These are phyloP conservation scores for Magnolia kwangsiensis DNA, from an alignment of 164 flowering plant genomes.

Conservation along the genomic window DNA sequence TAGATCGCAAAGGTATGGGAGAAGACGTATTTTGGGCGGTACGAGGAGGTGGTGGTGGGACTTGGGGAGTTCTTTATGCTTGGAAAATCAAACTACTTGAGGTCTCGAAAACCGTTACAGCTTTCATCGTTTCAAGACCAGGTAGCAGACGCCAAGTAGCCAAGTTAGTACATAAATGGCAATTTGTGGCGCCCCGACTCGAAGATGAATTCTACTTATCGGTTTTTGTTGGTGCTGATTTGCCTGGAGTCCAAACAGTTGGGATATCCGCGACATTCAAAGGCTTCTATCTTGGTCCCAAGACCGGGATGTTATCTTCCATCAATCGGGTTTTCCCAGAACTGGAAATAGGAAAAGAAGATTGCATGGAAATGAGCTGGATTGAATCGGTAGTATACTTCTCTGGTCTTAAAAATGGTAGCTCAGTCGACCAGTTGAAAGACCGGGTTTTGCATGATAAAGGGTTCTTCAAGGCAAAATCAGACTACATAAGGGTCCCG, in stretches of 20 bases:
- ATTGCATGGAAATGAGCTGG: slow-evolving; percentile 29
- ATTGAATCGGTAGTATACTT: slow-evolving; percentile 26
- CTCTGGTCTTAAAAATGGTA: slow-evolving; percentile 13
- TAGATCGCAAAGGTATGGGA: slow-evolving; percentile 23
- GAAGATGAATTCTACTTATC: slow-evolving; percentile 19
- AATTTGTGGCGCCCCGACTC: slow-evolving; percentile 12
- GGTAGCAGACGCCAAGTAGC: slow-evolving; percentile 7
- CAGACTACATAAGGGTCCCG: slow-evolving; percentile 18
- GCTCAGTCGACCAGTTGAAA: slow-evolving; percentile 15
- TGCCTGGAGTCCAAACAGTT: slow-evolving; percentile 4
- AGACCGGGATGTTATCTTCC: not conserved
- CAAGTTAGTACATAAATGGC: slow-evolving; percentile 25
- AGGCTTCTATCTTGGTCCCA: slow-evolving; percentile 24
- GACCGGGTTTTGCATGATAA: slow-evolving; percentile 22
- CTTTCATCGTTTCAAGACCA: slow-evolving; percentile 16
- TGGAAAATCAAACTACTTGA: slow-evolving; percentile 21
- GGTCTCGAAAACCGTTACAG: slow-evolving; percentile 18
- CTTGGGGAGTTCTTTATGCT: slow-evolving; percentile 22
- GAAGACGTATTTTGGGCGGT: slow-evolving; percentile 33
- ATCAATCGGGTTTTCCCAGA: slow-evolving; percentile 20
- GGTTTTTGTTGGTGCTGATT: slow-evolving; percentile 14
- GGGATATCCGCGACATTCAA: slow-evolving; percentile 24
- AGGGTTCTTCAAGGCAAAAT: slow-evolving; percentile 27
- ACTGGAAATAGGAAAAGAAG: slow-evolving; percentile 9
- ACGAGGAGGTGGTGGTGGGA: slow-evolving; percentile 24